Evolutionary conservation across 2,329 filamentous ascomycete species (phyloP).

Genomic region (Colletotrichum simmondsii): DNA sequence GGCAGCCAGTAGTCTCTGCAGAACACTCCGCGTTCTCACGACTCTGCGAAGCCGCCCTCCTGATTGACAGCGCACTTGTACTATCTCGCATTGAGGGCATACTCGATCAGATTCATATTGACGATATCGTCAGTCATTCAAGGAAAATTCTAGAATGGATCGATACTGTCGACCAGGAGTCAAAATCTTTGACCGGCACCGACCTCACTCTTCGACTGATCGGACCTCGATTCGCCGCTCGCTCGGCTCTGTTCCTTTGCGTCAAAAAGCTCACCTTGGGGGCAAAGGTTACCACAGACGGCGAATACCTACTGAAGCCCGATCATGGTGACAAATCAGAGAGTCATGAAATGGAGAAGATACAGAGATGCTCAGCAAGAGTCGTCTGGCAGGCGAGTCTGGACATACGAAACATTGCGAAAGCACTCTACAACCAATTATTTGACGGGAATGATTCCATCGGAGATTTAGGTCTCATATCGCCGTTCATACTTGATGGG

Average conservation of each 20-base stretch:
- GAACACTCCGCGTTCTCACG: background rate
- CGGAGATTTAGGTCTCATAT: background rate
- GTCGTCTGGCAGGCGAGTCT: background rate
- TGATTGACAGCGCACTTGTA: background rate
- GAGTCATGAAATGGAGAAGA: background rate
- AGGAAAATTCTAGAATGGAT: background rate
- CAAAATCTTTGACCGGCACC: background rate
- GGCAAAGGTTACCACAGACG: background rate
- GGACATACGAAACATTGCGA: background rate
- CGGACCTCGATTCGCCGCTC: background rate
- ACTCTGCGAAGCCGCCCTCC: background rate
- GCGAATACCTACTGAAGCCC: background rate
- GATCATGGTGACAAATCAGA: background rate
- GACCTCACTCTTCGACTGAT: background rate
- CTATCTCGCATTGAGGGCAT: background rate
- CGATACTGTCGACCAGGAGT: background rate
- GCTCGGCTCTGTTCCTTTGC: background rate
- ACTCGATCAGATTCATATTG: background rate
- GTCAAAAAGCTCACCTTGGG: background rate
- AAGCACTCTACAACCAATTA: background rate
- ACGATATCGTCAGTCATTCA: background rate
- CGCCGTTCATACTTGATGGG: background rate
- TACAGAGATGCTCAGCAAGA: background rate
- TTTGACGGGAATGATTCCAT: background rate
- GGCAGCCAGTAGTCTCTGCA: background rate